phyloP scores from a whole-genome alignment of 1,284 basidiomycete genomes.

The Entoloma clypeatum region DNA sequence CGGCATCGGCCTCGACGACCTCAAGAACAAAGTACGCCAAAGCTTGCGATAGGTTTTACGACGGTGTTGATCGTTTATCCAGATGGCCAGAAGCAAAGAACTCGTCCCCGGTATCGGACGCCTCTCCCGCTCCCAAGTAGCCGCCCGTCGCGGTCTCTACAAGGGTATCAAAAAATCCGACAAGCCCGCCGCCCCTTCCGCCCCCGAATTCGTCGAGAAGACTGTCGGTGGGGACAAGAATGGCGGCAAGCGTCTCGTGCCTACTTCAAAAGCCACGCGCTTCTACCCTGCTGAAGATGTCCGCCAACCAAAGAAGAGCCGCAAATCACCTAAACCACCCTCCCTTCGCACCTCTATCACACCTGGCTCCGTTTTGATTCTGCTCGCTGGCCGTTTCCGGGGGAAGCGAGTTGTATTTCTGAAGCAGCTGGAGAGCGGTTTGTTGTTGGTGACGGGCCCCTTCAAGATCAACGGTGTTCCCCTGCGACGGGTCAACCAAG shows the following conservation, averaged over 20 bases:
- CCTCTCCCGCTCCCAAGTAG: conserved; percentile 78
- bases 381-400: conserved; percentile 96
- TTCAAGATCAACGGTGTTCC: conserved; percentile 99
- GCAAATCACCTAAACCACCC: conserved; percentile 80
- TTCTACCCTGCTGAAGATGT: conserved; percentile 99
- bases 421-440: conserved; percentile 92
- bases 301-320: conserved; percentile 84
- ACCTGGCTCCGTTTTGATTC: conserved; percentile 93
- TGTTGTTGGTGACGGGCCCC: conserved; percentile 95
- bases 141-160: conserved; percentile 75
- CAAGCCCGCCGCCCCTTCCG: conserved; percentile 57
- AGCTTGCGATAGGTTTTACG: conserved; percentile 9
- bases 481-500: conserved; percentile 96
- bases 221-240: conserved; percentile 89
- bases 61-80: conserved; percentile 20
- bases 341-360: conserved; percentile 86
- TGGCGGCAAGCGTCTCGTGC: conserved; percentile 83
- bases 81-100: conserved; percentile 94
- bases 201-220: conserved; percentile 73
- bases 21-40: conserved; percentile 43
- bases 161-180: conserved; percentile 80
- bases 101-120: conserved; percentile 83
- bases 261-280: conserved; percentile 85
- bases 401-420: conserved; percentile 99
- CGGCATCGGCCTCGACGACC: conserved; percentile 46